A percentile compares a stretch with the other conserved stretches of the same genome.
These are phyloP conservation scores for Remersonia thermophila DNA, from an alignment of 2,329 filamentous ascomycete genomes.

Conservation along the genomic window DNA sequence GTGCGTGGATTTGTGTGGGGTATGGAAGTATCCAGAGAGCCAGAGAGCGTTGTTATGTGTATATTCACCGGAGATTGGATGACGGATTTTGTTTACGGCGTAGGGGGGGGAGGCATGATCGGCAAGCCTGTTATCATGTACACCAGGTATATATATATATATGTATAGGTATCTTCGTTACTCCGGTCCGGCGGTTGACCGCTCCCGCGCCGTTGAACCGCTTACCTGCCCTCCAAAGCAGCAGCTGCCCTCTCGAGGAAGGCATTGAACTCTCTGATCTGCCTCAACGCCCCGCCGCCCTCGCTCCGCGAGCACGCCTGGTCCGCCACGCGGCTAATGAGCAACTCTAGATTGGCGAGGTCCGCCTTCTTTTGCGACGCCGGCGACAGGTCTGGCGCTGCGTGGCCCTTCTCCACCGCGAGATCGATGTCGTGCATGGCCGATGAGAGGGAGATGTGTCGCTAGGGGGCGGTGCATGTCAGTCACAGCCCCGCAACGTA, in stretches of 20 bases:
- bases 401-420: slow-evolving; percentile 31
- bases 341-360: slow-evolving; percentile 44
- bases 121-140: no score
- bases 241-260: slow-evolving; percentile 49
- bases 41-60: no score
- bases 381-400: slow-evolving; percentile 33
- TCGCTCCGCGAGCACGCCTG: slow-evolving; percentile 38
- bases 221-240: slow-evolving; percentile 34
- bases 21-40: no score
- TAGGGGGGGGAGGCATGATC: no score
- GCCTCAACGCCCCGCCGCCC: slow-evolving; percentile 37
- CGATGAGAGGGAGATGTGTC: slow-evolving; percentile 42
- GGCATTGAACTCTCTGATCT: slow-evolving; percentile 49
- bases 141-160: no score
- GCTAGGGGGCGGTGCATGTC: slow-evolving; percentile 14
- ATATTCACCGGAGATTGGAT: no score
- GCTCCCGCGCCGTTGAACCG: no score
- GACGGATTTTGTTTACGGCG: no score
- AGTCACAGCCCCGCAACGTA: background rate
- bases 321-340: slow-evolving; percentile 41
- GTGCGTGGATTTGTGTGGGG: no score
- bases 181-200: no score
- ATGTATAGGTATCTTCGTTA: no score
- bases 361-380: slow-evolving; percentile 37
- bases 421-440: slow-evolving; percentile 51